A percentile compares a stretch with the other conserved stretches of the same genome.
Conservation (phyloP, 2,329 filamentous ascomycete species). For the Fusarium nisikadoi region DNA sequence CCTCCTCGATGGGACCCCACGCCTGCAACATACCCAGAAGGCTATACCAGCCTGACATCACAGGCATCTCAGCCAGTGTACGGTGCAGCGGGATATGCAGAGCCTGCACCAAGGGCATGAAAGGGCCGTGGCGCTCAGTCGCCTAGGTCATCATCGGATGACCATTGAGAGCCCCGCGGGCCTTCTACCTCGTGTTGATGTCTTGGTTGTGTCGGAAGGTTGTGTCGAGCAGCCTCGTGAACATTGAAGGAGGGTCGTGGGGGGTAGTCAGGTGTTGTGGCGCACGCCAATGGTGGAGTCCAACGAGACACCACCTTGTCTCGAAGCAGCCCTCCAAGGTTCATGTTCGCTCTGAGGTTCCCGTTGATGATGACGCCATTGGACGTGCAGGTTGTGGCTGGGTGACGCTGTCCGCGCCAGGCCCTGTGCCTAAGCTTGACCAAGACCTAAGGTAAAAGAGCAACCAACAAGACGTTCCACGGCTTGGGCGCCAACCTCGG, state of each 20-base stretch:
- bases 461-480: not conserved
- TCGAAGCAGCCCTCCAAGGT: conserved; percentile 22
- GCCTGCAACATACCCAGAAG: conserved; percentile 52
- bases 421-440: conserved; percentile 7
- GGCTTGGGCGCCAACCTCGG: conserved; percentile 15
- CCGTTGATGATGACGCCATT: conserved; percentile 40
- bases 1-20: conserved; percentile 56
- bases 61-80: conserved; percentile 55
- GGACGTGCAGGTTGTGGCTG: conserved; percentile 34
- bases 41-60: conserved; percentile 52
- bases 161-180: conserved; percentile 26
- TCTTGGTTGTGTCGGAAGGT: conserved; percentile 32
- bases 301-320: conserved; percentile 37
- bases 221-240: conserved; percentile 49
- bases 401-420: conserved; percentile 18
- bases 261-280: conserved; percentile 53
- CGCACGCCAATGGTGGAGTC: conserved; percentile 50
- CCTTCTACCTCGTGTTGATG: conserved; percentile 40
- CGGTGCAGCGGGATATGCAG: conserved; percentile 54
- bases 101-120: conserved; percentile 56
- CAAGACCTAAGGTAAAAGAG: conserved; percentile 3
- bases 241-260: conserved; percentile 44
- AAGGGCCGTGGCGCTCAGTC: conserved; percentile 21
- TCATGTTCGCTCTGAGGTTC: conserved; percentile 19
- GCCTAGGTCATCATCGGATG: conserved; percentile 34